phyloP scores from a whole-genome alignment of 768 basidiomycete species.

The Phaeotremella fagi region DNA sequence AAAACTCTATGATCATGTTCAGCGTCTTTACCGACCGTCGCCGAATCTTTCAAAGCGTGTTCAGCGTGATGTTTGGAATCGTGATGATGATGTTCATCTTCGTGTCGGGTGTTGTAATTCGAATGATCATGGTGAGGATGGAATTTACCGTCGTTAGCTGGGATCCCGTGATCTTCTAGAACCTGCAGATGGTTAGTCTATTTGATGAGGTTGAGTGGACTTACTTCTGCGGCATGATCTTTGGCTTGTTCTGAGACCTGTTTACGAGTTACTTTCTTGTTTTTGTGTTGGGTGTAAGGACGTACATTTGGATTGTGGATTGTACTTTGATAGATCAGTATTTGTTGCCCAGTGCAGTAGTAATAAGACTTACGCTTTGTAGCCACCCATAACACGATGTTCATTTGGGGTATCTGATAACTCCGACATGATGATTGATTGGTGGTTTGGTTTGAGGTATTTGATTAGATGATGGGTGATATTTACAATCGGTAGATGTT shows the following conservation, averaged over 20 bases:
- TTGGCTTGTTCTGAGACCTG: constrained; percentile 11
- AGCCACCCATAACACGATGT: not conserved
- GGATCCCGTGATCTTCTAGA: not conserved
- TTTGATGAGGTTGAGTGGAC: not conserved
- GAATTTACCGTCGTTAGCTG: not conserved
- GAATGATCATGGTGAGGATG: not conserved
- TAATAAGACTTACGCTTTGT: not conserved
- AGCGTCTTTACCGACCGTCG: not conserved
- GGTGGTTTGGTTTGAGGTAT: no score
- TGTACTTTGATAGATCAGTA: constrained; percentile 7
- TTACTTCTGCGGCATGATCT: constrained; percentile 9
- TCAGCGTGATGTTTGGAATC: not conserved
- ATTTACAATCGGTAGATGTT: no score
- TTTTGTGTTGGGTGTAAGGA: not conserved
- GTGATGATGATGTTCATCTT: not conserved
- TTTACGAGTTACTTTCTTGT: not conserved
- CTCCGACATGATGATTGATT: not conserved
- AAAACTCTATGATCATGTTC: constrained; percentile 10
- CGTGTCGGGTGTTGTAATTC: not conserved
- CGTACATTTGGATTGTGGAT: constrained; percentile 23
- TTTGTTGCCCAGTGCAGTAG: not conserved
- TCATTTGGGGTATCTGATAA: not conserved
- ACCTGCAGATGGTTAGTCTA: not conserved
- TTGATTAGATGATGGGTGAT: no score
- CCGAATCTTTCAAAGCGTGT: not conserved